Evolutionary conservation across 75 land plant species (phyloP).

Genomic region (Cryptomeria japonica): DNA sequence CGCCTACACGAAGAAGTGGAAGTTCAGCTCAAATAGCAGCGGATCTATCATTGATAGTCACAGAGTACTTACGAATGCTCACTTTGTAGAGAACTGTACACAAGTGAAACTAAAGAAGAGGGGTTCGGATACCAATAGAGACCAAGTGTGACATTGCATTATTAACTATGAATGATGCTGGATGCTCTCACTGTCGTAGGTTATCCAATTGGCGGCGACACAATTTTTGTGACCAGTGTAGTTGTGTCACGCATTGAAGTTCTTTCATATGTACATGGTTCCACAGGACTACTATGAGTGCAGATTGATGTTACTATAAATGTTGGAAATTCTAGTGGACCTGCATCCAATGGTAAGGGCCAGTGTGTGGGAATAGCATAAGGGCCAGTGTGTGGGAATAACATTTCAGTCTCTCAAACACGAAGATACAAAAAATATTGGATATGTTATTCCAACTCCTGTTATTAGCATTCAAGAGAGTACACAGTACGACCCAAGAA

Average conservation of each 20-base stretch:
- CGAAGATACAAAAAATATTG: constrained; percentile 98
- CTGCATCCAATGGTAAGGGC: constrained; percentile 92
- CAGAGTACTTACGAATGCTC: constrained; percentile 93
- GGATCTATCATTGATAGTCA: constrained; percentile 83
- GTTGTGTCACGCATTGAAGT: constrained; percentile 48
- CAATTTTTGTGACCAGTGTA: constrained; percentile 42
- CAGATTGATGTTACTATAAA: constrained; percentile 99
- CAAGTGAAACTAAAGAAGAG: constrained; percentile 95
- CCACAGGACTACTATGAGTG: constrained; percentile 91
- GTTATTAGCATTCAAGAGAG: constrained; percentile 79
- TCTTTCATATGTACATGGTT: constrained; percentile 95
- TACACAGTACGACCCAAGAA: too few relatives aligned
- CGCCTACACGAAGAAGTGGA: neutral
- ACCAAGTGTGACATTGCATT: constrained; percentile 96
- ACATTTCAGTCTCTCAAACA: constrained; percentile 96
- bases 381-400: too few relatives aligned
- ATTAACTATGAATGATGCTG: constrained; percentile 89
- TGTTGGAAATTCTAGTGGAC: constrained; percentile 97
- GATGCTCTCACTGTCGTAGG: constrained; percentile 97
- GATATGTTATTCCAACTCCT: constrained; percentile 98
- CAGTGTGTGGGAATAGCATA: constrained; percentile 99
- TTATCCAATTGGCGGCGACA: constrained; percentile 97
- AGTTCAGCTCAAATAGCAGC: constrained; percentile 87
- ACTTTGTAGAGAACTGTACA: constrained; percentile 94
- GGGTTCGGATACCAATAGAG: constrained; percentile 93